Percentiles rank a stretch among this genome's conserved stretches.
Evolutionary conservation across 1,139 yeast species (phyloP).

Genomic region (Candida albicans): DNA sequence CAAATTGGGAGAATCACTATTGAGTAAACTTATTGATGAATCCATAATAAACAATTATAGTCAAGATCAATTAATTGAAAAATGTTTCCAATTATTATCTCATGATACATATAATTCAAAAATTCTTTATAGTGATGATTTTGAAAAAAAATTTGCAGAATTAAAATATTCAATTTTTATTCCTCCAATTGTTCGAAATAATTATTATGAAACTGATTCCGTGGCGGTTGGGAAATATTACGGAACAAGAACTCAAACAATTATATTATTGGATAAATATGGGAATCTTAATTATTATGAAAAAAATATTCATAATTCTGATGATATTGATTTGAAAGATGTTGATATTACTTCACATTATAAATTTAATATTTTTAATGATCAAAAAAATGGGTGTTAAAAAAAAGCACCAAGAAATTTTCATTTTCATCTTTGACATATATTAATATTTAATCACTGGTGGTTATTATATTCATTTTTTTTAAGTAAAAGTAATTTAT

Average conservation of each 20-base stretch:
- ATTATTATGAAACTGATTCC: conserved; percentile 7
- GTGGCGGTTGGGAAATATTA: conserved; percentile 52
- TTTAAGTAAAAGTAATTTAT: too few species aligned
- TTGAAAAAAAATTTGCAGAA: conserved; percentile 36
- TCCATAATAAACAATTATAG: conserved; percentile 23
- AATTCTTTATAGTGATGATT: conserved; percentile 22
- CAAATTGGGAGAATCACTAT: conserved; percentile 44
- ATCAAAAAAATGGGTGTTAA: conserved; percentile 4
- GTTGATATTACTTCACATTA: conserved; percentile 13
- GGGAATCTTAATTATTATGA: conserved; percentile 47
- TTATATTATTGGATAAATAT: conserved; percentile 56
- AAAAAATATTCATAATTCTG: conserved; percentile 33
- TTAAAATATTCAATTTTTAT: conserved; percentile 66
- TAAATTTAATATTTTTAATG: conserved; percentile 11
- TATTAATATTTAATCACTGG: too few species aligned
- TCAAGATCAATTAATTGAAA: conserved; percentile 47
- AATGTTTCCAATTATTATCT: conserved; percentile 56
- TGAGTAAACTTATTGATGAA: conserved; percentile 39
- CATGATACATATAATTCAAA: conserved; percentile 39
- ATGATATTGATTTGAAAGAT: conserved; percentile 16
- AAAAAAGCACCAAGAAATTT: background rate
- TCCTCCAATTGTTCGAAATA: conserved; percentile 53
- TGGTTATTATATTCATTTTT: too few species aligned
- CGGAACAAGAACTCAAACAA: conserved; percentile 90
- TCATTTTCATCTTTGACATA: background rate